Evolutionary conservation across 140 eudicot species (phyloP).

Genomic region (Oenanthe javanica): DNA sequence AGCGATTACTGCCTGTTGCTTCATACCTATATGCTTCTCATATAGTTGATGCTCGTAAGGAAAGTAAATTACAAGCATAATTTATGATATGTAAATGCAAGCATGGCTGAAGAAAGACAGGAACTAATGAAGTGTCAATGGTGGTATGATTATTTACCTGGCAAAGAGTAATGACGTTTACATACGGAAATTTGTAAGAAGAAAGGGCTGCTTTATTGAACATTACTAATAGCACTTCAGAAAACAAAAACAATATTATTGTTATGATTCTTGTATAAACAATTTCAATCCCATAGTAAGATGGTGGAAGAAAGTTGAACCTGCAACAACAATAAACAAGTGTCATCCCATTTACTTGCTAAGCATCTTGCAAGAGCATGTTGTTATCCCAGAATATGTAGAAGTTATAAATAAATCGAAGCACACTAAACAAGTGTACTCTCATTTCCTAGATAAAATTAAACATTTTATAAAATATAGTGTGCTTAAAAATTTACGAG

Average conservation of each 20-base stretch:
- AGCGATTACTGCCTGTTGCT: not conserved
- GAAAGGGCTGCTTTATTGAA: conserved; percentile 2
- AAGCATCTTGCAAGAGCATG: not conserved
- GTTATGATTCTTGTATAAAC: not conserved
- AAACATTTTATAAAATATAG: too few species aligned
- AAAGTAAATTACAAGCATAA: not conserved
- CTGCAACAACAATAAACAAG: not conserved
- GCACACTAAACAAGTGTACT: too few species aligned
- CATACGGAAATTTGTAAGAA: not conserved
- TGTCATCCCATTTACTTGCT: too few species aligned
- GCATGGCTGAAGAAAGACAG: too few species aligned
- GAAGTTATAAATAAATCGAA: not conserved
- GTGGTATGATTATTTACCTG: not conserved
- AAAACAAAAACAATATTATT: not conserved
- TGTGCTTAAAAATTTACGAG: too few species aligned
- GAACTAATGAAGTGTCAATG: too few species aligned
- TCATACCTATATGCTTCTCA: not conserved
- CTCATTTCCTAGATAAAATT: too few species aligned
- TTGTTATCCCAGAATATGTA: not conserved
- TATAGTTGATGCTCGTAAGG: not conserved
- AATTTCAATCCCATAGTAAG: not conserved
- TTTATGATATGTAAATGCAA: too few species aligned
- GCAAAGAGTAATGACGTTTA: not conserved
- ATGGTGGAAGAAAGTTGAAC: not conserved
- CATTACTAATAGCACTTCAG: not conserved